Base-by-base conservation (phyloP, 1,139 yeast genomes). In the Candida albicans region DNA sequence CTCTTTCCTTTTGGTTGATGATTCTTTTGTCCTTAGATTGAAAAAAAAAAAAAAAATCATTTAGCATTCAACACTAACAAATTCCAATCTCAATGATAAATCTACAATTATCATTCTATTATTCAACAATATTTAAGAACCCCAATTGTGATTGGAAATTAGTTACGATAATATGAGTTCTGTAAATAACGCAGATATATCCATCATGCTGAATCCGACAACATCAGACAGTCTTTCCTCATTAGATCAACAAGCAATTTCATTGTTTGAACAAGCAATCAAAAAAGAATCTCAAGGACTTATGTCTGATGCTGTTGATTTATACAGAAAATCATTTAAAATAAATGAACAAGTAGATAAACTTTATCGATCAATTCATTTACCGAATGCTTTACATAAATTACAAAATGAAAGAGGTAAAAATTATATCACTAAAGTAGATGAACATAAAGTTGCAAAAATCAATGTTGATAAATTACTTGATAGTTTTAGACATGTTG, bases 251-350 rank as follows among this genome's bases (percentile, higher is more conserved):
- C 59, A 67, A 44, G 96, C 96, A 1, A 64, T 88, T 37, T 67
- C 68, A 25, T 62, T 77, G 25, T 89, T 87, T 67, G 91, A 86
- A 54, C 64, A 69, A 42, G 97, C 91, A 1, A 79, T 84, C 0
- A 81, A 77, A 42, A 82, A 82, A 54, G 97, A 90, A 62, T 68
- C 78, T 25, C 77, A 73, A 41, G 96, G 96, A 0, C 70, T 81
- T 47, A 75, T 90, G 79, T 75, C 87, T 4, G 96, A 89, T 56
- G 96, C 97, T 0, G 82, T 88, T 31, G 77, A 72, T 35, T 74
- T 68, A 49, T 90, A 90, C 64, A 70, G 96, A 46, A 74, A 75
- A 49, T 96, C 96, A 0, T 79, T 83, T 59, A 82, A 74, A 61
- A 51, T 81, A 28, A 81, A 86, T 59, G 84, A 79, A 4, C 75